Percentiles rank a stretch among this genome's conserved stretches.
These are phyloP conservation scores for Ceratobasidium sp. DNA, from an alignment of 1,284 basidiomycete species.

Conservation along the genomic window DNA sequence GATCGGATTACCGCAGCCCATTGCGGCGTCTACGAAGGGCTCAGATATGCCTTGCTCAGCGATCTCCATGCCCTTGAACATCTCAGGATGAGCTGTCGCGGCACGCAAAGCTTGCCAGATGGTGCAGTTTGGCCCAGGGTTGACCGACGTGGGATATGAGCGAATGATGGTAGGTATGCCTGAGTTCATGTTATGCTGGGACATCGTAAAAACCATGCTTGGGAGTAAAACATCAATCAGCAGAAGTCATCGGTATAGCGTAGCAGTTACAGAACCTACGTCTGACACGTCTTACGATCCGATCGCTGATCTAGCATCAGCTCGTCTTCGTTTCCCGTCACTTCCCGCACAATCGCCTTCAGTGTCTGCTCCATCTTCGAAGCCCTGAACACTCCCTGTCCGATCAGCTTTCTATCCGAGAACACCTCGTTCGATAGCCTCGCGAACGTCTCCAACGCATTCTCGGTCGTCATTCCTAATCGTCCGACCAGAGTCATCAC, in stretches of 20 bases:
- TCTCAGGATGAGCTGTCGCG: conserved; percentile 26
- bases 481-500: conserved; percentile 12
- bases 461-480: neutral
- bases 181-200: conserved; percentile 21
- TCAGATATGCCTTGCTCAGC: neutral
- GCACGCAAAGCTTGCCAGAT: conserved; percentile 26
- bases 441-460: neutral
- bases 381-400: conserved; percentile 10
- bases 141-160: neutral
- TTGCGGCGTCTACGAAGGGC: conserved; percentile 21
- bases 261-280: neutral
- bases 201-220: conserved; percentile 19
- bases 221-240: neutral
- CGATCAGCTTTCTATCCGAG: neutral
- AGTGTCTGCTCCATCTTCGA: conserved; percentile 15
- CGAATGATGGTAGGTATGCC: conserved; percentile 26
- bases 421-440: conserved; percentile 1
- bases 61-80: conserved; percentile 24
- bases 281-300: neutral
- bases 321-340: neutral
- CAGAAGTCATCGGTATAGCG: too few relatives aligned
- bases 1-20: conserved; percentile 31
- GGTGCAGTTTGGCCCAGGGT: conserved; percentile 7
- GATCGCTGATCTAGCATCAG: neutral
- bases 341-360: conserved; percentile 1